phyloP scores from a whole-genome alignment of 2,329 filamentous ascomycete species.

The Aspergillus aculeatinus region DNA sequence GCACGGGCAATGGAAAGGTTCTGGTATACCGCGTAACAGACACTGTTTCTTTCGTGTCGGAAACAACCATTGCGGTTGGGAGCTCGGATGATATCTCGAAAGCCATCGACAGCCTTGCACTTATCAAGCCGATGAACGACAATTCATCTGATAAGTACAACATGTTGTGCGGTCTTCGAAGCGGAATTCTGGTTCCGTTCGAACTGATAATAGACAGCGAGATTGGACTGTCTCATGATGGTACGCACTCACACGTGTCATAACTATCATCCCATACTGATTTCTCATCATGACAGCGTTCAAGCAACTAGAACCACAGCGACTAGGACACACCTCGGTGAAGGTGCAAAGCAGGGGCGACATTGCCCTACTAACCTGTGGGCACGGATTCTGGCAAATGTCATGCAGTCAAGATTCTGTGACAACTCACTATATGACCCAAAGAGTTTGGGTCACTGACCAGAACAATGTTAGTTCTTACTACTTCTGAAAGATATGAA shows the following conservation, averaged over 20 bases:
- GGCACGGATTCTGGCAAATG: conserved; percentile 39
- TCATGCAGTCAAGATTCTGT: conserved; percentile 28
- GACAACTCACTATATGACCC: conserved; percentile 28
- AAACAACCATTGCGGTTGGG: conserved; percentile 25
- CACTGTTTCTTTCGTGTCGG: conserved; percentile 22
- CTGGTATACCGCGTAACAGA: conserved; percentile 30
- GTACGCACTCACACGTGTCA: conserved; percentile 19
- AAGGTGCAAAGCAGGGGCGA: conserved; percentile 32
- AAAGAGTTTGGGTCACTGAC: conserved; percentile 44
- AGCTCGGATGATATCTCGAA: conserved; percentile 31
- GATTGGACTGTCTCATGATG: conserved; percentile 23
- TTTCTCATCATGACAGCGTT: conserved; percentile 27
- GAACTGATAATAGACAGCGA: conserved; percentile 27
- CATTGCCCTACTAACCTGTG: conserved; percentile 38
- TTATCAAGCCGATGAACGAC: conserved; percentile 23
- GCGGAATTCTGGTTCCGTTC: conserved; percentile 44
- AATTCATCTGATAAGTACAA: conserved; percentile 18
- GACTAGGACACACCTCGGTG: conserved; percentile 40
- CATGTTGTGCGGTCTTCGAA: conserved; percentile 48
- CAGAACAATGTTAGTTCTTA: conserved; percentile 39
- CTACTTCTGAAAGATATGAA: not conserved
- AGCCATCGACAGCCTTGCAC: conserved; percentile 36
- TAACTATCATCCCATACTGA: not conserved
- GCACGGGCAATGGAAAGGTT: conserved; percentile 40
- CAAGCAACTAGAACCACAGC: conserved; percentile 29